Conservation (phyloP, 2,329 filamentous ascomycete genomes). For the Myriosclerotinia curreyana region DNA sequence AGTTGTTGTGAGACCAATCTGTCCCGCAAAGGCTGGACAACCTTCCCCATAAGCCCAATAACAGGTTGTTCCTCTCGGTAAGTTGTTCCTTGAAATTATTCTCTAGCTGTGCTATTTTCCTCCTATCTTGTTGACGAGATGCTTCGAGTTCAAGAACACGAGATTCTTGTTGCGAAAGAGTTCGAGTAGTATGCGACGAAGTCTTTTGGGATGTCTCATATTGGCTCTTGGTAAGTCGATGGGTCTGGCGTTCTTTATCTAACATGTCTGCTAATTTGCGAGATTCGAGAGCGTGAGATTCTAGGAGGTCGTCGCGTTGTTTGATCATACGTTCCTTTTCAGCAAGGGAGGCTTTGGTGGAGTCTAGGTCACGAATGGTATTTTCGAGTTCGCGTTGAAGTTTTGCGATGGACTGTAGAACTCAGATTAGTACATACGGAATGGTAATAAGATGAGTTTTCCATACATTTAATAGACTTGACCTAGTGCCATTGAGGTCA, state of each 20-base stretch:
- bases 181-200: conserved; percentile 81
- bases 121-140: conserved; percentile 72
- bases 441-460: not conserved
- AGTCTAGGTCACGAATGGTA: conserved; percentile 77
- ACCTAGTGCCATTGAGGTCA: conserved; percentile 80
- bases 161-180: conserved; percentile 78
- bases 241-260: conserved; percentile 82
- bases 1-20: conserved; percentile 89
- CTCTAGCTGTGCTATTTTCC: conserved; percentile 70
- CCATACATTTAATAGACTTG: conserved; percentile 74
- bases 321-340: conserved; percentile 91
- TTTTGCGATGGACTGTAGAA: conserved; percentile 69
- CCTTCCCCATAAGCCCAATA: conserved; percentile 86
- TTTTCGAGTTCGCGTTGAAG: conserved; percentile 84
- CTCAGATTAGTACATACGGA: conserved; percentile 26
- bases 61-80: conserved; percentile 80
- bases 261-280: conserved; percentile 82
- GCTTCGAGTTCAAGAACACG: conserved; percentile 83
- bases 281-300: conserved; percentile 82
- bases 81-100: conserved; percentile 81
- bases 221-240: conserved; percentile 81
- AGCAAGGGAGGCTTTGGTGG: conserved; percentile 70
- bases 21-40: conserved; percentile 81
- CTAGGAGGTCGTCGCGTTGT: conserved; percentile 82
- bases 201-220: conserved; percentile 87